Base-by-base conservation (phyloP, 2,329 filamentous ascomycete genomes). In the Xylaria sp. region DNA sequence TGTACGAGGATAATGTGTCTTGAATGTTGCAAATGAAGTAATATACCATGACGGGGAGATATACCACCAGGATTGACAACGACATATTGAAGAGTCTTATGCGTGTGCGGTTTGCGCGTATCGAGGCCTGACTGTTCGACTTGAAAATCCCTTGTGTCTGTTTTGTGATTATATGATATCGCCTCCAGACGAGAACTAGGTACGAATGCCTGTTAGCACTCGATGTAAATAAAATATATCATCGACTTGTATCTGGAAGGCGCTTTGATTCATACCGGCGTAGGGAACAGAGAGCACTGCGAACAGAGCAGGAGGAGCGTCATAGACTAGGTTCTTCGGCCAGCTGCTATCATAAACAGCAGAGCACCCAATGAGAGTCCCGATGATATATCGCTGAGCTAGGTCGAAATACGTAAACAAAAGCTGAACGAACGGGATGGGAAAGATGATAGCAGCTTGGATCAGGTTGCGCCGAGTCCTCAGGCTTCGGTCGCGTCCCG, bases 21-120 rank as follows among this genome's bases (percentile, higher is more conserved):
- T 60, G 51, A 27, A 87, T 73, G 75, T 86, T 86, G 64, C 75
- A 47, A 38, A 77, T 76, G 3, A 81, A 70, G 5, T 84, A 76
- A 29, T 79, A 75, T 49, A 84, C 49, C 68, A 81, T 76, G 5
- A 88, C 70, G 0, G 86, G 86, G 0, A 86, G 71, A 72, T 86
- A 87, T 2, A 85, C 80, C 3, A 83, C 70, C 0, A 88, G 73
- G 68, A 88, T 85, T 47, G 80, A 81, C 13, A 87, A 61, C 15
- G 83, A 81, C 83, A 88, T 86, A 68, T 85, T 78, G 75, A 87
- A 89, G 49, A 89, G 82, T 47, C 85, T 83, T 53, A 82, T 80
- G 49, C 81, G 81, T 9, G 85, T 81, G 1, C 85, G 81, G 50
- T 83, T 80, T 45, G 81, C 82, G 5, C 85, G 81, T 15, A 79